phyloP scores from a whole-genome alignment of 2,329 filamentous ascomycete genomes.

The Graphiopsis chlorocephala region DNA sequence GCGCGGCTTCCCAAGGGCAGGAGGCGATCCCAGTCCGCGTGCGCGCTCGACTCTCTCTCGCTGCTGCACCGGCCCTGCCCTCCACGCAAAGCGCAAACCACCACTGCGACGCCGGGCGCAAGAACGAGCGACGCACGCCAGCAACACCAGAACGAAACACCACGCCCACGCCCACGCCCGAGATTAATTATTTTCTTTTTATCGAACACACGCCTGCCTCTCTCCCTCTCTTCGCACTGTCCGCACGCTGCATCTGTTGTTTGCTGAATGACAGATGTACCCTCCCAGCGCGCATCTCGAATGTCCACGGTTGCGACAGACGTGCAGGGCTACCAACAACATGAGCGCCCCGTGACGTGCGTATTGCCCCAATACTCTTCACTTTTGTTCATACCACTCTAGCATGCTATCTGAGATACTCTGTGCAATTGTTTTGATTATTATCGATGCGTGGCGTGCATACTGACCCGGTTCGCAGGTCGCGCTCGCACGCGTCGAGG shows the following conservation, averaged over 20 bases:
- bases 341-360: constrained; percentile 14
- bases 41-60: background rate
- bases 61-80: background rate
- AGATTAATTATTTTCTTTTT: background rate
- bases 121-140: background rate
- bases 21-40: no score
- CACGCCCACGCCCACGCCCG: background rate
- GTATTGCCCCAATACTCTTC: constrained; percentile 16
- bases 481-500: constrained; percentile 17
- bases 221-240: background rate
- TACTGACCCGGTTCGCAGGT: constrained; percentile 19
- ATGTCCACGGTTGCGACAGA: constrained; percentile 4
- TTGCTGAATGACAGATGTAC: constrained; percentile 42
- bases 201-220: background rate
- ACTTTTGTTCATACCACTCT: constrained; percentile 21
- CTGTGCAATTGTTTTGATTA: constrained; percentile 32
- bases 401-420: background rate
- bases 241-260: constrained; percentile 27
- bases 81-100: background rate
- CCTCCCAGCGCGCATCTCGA: constrained; percentile 8
- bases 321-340: constrained; percentile 10
- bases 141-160: background rate
- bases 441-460: constrained; percentile 38
- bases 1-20: background rate
- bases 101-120: background rate